Percentiles rank a stretch among this genome's conserved stretches.
These are phyloP conservation scores for Cercis canadensis DNA, from an alignment of 306 rosid genomes.

Conservation along the genomic window DNA sequence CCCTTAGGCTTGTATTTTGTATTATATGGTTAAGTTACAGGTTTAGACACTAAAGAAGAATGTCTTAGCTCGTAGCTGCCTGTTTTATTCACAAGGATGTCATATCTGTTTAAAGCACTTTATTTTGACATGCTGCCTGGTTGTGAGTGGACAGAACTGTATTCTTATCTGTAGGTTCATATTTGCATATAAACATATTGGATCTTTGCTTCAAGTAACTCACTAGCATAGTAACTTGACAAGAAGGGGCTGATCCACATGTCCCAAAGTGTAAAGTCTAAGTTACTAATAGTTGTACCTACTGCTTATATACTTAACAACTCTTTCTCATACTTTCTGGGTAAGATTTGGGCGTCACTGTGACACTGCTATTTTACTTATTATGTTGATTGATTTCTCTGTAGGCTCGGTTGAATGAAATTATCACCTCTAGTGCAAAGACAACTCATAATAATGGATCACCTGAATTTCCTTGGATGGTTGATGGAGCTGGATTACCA, in stretches of 20 bases:
- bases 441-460: constrained; percentile 50
- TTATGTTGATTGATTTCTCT: constrained; percentile 30
- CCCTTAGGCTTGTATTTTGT: neutral
- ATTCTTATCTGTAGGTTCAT: neutral
- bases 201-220: constrained; percentile 25
- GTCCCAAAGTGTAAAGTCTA: constrained; percentile 11
- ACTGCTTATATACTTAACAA: neutral
- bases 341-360: constrained; percentile 24
- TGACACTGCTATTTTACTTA: constrained; percentile 23
- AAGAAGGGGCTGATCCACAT: constrained; percentile 22
- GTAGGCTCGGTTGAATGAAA: constrained; percentile 85
- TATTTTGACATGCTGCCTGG: neutral
- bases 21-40: neutral
- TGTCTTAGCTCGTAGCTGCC: neutral
- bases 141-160: neutral
- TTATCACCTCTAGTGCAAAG: constrained; percentile 61
- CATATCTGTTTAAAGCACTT: neutral
- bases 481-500: constrained; percentile 91
- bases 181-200: neutral
- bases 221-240: constrained; percentile 26
- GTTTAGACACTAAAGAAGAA: neutral
- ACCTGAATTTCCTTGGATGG: constrained; percentile 73
- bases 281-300: constrained; percentile 18
- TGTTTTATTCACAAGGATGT: neutral
- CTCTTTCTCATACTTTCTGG: constrained; percentile 20